Base-by-base conservation (phyloP, 2,329 filamentous ascomycete genomes). In the Neonectria coccinea region DNA sequence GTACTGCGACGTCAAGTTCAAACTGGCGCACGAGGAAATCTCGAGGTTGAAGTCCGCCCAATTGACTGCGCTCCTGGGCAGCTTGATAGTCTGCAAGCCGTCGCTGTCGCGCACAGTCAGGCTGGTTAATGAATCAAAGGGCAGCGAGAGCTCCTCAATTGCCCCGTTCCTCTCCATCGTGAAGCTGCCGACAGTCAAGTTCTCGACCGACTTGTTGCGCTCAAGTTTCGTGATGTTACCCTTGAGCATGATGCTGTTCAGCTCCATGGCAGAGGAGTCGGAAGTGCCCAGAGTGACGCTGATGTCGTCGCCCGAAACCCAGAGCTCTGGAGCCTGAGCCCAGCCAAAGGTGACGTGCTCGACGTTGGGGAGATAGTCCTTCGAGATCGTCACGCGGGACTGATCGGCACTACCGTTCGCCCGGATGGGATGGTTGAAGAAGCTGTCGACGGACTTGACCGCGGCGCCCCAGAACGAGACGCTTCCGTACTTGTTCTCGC, bases 391-490 rank as follows among this genome's bases (percentile, higher is more conserved):
- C 20, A 69, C 51, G 16, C 52, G 18, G 1, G 50, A 56, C 36
- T 56, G 64, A 11, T 52, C 48, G 14, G 48, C 48, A 25, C 39
- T 48, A 4, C 45, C 20, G 11, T 67, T 48, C n/a, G 53, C 53
- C 6, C n/a, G 12, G 14, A 69, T 60, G n/a, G 67, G 67, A 36
- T 68, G 56, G 39, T 41, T 66, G 58, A 62, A 69, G 57, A 65
- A 69, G 57, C 65, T 69, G 55, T 69, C 65, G n/a, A 69, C 42
- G 4, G 59, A 61, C 14, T 48, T 44, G 20, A 67, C 47, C 7
- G 44, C 57, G 4, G 58, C 53, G 2, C 25, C 52, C 41, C n/a
- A 50, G 18, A 69, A 63, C 4, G 31, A 9, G 27, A 69, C 31
- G 29, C 20, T 10, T 12, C 48, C 59, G 7, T 60, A 45, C 20